Evolutionary conservation across 2,329 filamentous ascomycete species (phyloP).

Genomic region (Ustilaginoidea virens): DNA sequence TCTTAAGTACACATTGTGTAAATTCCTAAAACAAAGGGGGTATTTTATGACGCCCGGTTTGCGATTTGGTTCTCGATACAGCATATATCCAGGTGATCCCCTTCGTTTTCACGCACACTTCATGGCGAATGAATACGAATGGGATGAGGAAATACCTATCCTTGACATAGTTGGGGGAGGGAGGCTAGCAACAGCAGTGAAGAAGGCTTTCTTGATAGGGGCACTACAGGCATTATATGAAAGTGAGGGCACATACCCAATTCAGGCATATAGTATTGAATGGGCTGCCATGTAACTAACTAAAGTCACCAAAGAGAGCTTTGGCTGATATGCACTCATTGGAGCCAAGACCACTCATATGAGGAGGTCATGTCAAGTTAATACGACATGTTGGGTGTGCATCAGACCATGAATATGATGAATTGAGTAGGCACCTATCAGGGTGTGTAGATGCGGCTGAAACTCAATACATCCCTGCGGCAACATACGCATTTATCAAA

Average conservation of each 20-base stretch:
- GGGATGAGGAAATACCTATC: slow-evolving; percentile 74
- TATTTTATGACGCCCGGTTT: slow-evolving; percentile 88
- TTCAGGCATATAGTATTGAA: slow-evolving; percentile 73
- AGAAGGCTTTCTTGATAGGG: slow-evolving; percentile 86
- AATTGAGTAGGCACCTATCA: too few species aligned
- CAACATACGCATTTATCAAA: slow-evolving; percentile 95
- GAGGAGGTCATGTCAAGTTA: too few species aligned
- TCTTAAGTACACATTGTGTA: slow-evolving; percentile 44
- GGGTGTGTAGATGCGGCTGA: slow-evolving; percentile 83
- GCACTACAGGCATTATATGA: slow-evolving; percentile 34
- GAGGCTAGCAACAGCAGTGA: slow-evolving; percentile 80
- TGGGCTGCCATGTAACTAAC: slow-evolving; percentile 74
- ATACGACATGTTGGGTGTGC: too few species aligned
- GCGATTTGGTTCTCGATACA: slow-evolving; percentile 87
- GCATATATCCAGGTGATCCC: slow-evolving; percentile 89
- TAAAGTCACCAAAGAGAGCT: too few species aligned
- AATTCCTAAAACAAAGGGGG: slow-evolving; percentile 59
- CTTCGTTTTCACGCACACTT: slow-evolving; percentile 94
- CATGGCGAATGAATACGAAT: slow-evolving; percentile 67
- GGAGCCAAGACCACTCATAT: too few species aligned
- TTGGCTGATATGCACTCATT: too few species aligned
- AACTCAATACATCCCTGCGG: slow-evolving; percentile 72
- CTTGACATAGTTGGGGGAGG: slow-evolving; percentile 78
- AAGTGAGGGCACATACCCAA: slow-evolving; percentile 19
- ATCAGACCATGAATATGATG: too few species aligned